A percentile compares a stretch with the other conserved stretches of the same genome.
Conservation (phyloP, 148 eudicot genomes). For the Suaeda aralocaspica region DNA sequence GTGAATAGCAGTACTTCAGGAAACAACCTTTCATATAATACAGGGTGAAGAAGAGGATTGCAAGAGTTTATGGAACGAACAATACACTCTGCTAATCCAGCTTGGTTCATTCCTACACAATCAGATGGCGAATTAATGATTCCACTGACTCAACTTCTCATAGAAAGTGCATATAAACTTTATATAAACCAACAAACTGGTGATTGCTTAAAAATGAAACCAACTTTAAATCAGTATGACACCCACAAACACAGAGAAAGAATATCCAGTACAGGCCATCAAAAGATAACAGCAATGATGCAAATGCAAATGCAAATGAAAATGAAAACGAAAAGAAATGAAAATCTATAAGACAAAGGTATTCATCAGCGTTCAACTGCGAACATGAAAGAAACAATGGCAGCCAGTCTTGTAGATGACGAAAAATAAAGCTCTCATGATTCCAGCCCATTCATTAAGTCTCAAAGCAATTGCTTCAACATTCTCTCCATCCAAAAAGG, state of each 20-base stretch:
- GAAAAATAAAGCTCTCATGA: neutral
- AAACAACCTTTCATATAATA: constrained; percentile 79
- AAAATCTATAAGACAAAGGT: no score
- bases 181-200: neutral
- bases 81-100: constrained; percentile 96
- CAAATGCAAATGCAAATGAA: no score
- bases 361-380: no score
- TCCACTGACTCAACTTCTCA: neutral
- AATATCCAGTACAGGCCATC: neutral
- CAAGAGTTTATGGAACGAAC: constrained; percentile 88
- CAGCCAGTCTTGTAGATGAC: no score
- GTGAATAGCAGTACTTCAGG: neutral
- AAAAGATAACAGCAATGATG: neutral
- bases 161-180: neutral
- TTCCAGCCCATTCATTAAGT: neutral
- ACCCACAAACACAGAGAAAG: neutral
- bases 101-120: constrained; percentile 42
- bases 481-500: neutral
- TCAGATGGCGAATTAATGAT: neutral
- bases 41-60: constrained; percentile 89
- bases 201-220: neutral
- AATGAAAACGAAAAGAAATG: no score
- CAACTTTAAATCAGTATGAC: neutral
- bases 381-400: no score
- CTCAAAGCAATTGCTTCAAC: neutral